Base-by-base conservation (phyloP, 192 early-diverging fungal species). In the Mortierella alpina region DNA sequence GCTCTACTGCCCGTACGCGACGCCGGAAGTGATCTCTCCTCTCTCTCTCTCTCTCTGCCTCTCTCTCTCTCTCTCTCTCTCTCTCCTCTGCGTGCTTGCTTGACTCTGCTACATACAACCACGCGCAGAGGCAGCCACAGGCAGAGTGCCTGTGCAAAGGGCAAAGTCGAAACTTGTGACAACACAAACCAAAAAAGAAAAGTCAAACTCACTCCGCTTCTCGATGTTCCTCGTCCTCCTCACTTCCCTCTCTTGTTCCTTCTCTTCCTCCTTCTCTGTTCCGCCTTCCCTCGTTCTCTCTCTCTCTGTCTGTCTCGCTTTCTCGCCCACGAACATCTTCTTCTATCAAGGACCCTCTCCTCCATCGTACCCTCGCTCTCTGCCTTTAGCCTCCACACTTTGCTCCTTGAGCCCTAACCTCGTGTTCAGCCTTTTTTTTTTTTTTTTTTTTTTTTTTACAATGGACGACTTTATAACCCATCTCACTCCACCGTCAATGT, bases 401-500 rank as follows among this genome's bases (percentile, higher is more conserved):
- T 12, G n/a, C 15, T 7, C 14, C 46, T 69, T 40, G 46, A 17
- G 7, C 2, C 4, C 17, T n/a, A 3, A 11, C 5, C 31, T 31
- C 31, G 31, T 31, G 31, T 31, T 3, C 31, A 31, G 3, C 31
- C 31, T 31, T 31, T 31, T 31, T 31, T 31, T 31, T 31, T 31
- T 31, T 31, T 31, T 31, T 31, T 31, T 31, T 31, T 31, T 31
- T 31, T 31, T n/a, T n/a, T n/a, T n/a, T n/a, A n/a, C 69, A 49
- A 55, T 55, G 60, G 59, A 61, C 60, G 52, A 51, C 69, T 71
- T 71, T 41, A 2, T 59, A 17, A 10, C 54, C 11, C 56, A 69
- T 6, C 68, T 41, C 12, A 14, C 44, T 0, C 55, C 68, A 11
- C 76, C 76, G 0, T 61, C 76, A 12, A 62, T 79, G 41, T 79